Evolutionary conservation across 305 asterid species (phyloP), one percentile per base, ranked within the genome.

Genomic region (Fraxinus angustifolia): DNA sequence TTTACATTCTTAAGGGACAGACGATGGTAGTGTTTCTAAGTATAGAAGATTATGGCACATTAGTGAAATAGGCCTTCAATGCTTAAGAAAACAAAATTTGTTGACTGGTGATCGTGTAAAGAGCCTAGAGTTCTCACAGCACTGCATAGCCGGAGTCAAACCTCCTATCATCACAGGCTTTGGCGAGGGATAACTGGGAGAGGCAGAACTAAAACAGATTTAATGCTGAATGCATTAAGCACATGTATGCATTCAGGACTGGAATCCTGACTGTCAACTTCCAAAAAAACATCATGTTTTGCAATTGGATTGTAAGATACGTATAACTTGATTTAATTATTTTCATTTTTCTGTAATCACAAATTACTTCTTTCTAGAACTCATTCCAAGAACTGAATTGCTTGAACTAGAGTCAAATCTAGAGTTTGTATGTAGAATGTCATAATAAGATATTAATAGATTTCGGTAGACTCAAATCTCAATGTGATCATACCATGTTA

Each of bases 301-400:
- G 60, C 21, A 48, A 16, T 48, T 48, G 60, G 2, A 48, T 1
- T 48, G 7, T 48, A 48, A 48, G 58, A 48, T 48, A 48, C 1
- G 17, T 48, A 48, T 14, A 48, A 48, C 14, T 48, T 14, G 16
- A 48, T 48, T 48, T 48, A 48, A n/a, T 14, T 48, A 48, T 14
- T 48, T 48, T 48, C 58, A 45, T 1, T 16, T 48, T 48, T 48
- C 5, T 0, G 58, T 14, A 38, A 8, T 45, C 17, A 11, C 12
- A 45, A 45, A 45, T 45, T 12, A 3, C n/a, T 12, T n/a, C 19
- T 3, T 48, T 48, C 19, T 14, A 48, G 58, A 14, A 11, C 60
- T 4, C 16, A 48, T 48, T 50, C 21, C 60, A 16, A 16, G 76
- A 91, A 71, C 40, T 91, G 93, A 73, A 82, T 93, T 4, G 60